Evolutionary conservation across 345 rosid species (phyloP), one percentile per base, ranked within the genome.

Genomic region (Gossypium stocksii): DNA sequence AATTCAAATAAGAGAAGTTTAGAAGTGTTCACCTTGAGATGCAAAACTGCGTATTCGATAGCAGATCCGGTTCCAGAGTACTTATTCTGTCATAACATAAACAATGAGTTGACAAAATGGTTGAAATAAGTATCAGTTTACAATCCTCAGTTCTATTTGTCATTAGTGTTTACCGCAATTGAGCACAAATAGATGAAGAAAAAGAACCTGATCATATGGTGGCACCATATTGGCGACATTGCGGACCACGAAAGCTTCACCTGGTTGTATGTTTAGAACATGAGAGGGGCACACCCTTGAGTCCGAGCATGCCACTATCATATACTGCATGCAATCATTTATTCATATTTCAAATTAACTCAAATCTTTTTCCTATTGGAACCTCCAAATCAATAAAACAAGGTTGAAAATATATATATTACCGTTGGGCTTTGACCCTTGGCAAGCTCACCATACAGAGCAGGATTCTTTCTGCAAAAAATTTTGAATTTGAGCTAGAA

Each of bases 251-350:
- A 95, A 95, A 48, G 98, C 99, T 74, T 95, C 99, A 7, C 99
- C 98, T 7, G 99, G 99, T 34, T 95, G 91, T 38, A 93, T 85
- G 74, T 91, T 83, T 62, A 93, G 87, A 54, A 93, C 83, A 74
- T 95, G 99, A 2, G 98, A 93, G 8, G 99, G 98, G 83, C 98
- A 91, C 52, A 95, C 99, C 49, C 99, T 80, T 12, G 99, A 93
- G 80, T 95, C 98, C 16, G 98, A 90, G 90, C 99, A 95, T 2
- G 98, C 97, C 81, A 95, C 91, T 71, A 93, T 90, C 96, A 95
- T 88, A 77, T 70, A 95, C 99, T 94, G 88, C 83, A 79, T 23
- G 49, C 72, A 16, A 25, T 15, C 14, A 52, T 43, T 7, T 46
- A n/a, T 20, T 12, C 10, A 45, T 20, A 43, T 3, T 9, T 12